A percentile compares a stretch with the other conserved stretches of the same genome.
phyloP scores from a whole-genome alignment of 2,329 filamentous ascomycete species.

The Aspergillus sp. region DNA sequence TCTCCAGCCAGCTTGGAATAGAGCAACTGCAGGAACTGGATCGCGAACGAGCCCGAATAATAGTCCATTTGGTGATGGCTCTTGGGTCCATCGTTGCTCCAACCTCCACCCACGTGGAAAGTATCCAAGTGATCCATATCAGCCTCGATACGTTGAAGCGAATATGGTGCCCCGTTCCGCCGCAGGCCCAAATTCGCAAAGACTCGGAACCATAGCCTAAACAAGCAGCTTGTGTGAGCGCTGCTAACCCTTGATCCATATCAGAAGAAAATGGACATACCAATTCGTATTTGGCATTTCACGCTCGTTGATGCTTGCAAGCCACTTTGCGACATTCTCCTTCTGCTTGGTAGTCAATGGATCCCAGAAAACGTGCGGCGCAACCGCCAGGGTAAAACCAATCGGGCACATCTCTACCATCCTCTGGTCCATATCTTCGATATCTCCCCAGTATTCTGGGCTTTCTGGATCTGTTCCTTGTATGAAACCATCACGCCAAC shows the following conservation, averaged over 20 bases:
- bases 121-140: slow-evolving; percentile 78
- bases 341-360: slow-evolving; percentile 63
- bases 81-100: slow-evolving; percentile 79
- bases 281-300: slow-evolving; percentile 68
- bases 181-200: slow-evolving; percentile 78
- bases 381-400: slow-evolving; percentile 72
- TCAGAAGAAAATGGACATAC: slow-evolving; percentile 31
- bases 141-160: slow-evolving; percentile 66
- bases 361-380: slow-evolving; percentile 63
- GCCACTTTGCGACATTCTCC: slow-evolving; percentile 67
- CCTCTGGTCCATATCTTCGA: slow-evolving; percentile 73
- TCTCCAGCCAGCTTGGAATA: slow-evolving; percentile 71
- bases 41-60: slow-evolving; percentile 79
- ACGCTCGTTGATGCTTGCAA: slow-evolving; percentile 77
- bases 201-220: slow-evolving; percentile 76
- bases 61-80: slow-evolving; percentile 84
- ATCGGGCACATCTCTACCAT: slow-evolving; percentile 86
- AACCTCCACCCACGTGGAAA: slow-evolving; percentile 78
- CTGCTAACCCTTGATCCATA: neutral
- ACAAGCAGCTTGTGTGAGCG: neutral
- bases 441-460: slow-evolving; percentile 74
- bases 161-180: slow-evolving; percentile 71
- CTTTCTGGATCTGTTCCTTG: slow-evolving; percentile 69
- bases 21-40: slow-evolving; percentile 75
- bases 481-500: slow-evolving; percentile 70